These are phyloP conservation scores for Saturnispora silvae DNA, from an alignment of 805 yeast genomes.

Conservation along the genomic window DNA sequence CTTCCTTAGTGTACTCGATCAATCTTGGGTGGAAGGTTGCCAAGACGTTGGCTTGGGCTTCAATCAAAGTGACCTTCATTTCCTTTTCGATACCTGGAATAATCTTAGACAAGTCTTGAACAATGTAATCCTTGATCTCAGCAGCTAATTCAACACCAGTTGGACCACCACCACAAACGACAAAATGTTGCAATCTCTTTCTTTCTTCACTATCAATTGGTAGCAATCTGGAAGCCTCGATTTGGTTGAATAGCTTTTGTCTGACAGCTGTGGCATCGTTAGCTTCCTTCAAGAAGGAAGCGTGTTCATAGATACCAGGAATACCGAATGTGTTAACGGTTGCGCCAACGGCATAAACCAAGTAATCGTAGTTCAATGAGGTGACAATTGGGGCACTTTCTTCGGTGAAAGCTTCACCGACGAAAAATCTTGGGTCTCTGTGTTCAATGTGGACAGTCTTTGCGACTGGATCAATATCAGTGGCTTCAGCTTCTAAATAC, in stretches of 20 bases:
- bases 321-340: slow-evolving; percentile 90
- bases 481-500: slow-evolving; percentile 87
- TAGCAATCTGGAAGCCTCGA: slow-evolving; percentile 79
- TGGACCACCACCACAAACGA: slow-evolving; percentile 98
- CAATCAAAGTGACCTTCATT: slow-evolving; percentile 74
- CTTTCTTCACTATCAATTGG: slow-evolving; percentile 67
- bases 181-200: slow-evolving; percentile 72
- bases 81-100: slow-evolving; percentile 79
- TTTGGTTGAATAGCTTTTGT: slow-evolving; percentile 69
- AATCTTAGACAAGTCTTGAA: slow-evolving; percentile 83
- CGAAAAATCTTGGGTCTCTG: slow-evolving; percentile 39
- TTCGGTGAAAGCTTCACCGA: slow-evolving; percentile 44
- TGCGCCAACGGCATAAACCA: slow-evolving; percentile 91
- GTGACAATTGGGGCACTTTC: slow-evolving; percentile 34
- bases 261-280: slow-evolving; percentile 81
- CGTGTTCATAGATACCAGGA: slow-evolving; percentile 86
- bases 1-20: slow-evolving; percentile 69
- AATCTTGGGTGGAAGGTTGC: slow-evolving; percentile 59
- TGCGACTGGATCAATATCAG: slow-evolving; percentile 62
- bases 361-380: slow-evolving; percentile 59
- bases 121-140: slow-evolving; percentile 87
- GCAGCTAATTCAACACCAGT: slow-evolving; percentile 98
- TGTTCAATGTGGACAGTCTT: slow-evolving; percentile 58
- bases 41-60: slow-evolving; percentile 84
- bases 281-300: slow-evolving; percentile 82